Base-by-base conservation (phyloP, 768 basidiomycete genomes). In the Pleurotus platypus region DNA sequence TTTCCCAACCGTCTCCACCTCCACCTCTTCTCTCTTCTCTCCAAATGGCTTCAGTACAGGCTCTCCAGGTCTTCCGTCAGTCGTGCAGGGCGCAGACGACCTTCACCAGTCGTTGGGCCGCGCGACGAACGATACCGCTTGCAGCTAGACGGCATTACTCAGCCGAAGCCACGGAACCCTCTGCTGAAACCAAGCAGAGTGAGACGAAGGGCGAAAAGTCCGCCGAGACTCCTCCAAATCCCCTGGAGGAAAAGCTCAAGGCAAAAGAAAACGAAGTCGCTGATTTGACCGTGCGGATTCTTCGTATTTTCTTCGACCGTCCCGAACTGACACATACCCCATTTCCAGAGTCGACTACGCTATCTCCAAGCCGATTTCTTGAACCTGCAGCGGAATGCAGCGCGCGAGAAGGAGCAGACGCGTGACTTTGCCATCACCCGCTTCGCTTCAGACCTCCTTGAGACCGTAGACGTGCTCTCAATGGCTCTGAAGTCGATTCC, bases 281-380 rank as follows among this genome's bases (percentile, higher is more conserved):
- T n/a, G 93, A 94, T 70, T 77, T 94, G 59, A 92, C 86, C 60
- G 92, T 94, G 65, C 63, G 89, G 24, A 24, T 22, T 22, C 22
- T 43, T 54, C 48, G 20, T 38, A 11, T 30, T 24, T 46, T 16
- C 20, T 49, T 49, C 47, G 55, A 30, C 8, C 30, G 9, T 35
- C 30, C 30, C 30, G 30, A 27, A 53, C 63, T 60, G 57, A 58
- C 62, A 46, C 5, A 62, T 51, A 49, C 56, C 57, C 61, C 48
- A 62, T 57, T 16, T 6, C 3, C 70, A 97, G 96, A 81, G 86
- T 69, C 91, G 94, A 61, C 79, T 97, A 64, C 87, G 90, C 47
- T 97, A 98, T 69, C 79, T 92, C 57, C 89, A 94, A 68, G 97
- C 97, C 64, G 97, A 99, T 75, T 94, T 94, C 73, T 75, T 96